Percentiles rank a stretch among this genome's conserved stretches.
phyloP scores from a whole-genome alignment of 441 rosid genomes.

The Syzygium malaccense region DNA sequence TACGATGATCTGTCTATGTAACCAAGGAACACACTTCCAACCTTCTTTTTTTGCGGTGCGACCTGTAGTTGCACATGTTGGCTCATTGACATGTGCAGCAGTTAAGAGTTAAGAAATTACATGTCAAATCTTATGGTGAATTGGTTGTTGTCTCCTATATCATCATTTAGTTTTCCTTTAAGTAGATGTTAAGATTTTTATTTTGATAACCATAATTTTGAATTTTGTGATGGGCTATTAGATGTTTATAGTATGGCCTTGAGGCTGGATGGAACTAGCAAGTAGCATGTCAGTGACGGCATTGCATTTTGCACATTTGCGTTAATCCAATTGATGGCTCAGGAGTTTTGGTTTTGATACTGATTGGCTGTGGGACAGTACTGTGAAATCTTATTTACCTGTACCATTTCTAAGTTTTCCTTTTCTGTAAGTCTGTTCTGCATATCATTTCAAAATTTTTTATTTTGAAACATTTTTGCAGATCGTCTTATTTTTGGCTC shows the following conservation, averaged over 20 bases:
- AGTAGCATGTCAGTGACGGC: conserved; percentile 17
- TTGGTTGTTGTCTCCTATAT: not conserved
- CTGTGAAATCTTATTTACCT: not conserved
- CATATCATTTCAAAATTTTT: not conserved
- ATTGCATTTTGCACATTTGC: conserved; percentile 16
- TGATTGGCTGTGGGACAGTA: not conserved
- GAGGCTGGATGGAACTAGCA: conserved; percentile 12
- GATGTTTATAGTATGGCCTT: conserved; percentile 21
- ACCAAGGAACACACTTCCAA: not conserved
- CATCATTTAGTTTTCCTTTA: not conserved
- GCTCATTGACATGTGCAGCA: not conserved
- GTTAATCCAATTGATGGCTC: not conserved
- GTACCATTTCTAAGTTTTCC: not conserved
- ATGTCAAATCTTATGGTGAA: not conserved
- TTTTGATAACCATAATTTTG: conserved; percentile 30
- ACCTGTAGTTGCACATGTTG: not conserved
- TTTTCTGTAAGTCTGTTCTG: not conserved
- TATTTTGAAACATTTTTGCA: not conserved
- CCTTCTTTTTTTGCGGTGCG: not conserved
- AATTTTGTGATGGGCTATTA: conserved; percentile 41
- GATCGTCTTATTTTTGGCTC: not conserved
- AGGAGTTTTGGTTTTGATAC: not conserved
- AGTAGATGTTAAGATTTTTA: conserved; percentile 25
- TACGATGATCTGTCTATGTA: conserved; percentile 27
- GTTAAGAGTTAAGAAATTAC: conserved; percentile 17